Conservation (phyloP, 108 stramenopile genomes). For the Thalassiosira profunda region DNA sequence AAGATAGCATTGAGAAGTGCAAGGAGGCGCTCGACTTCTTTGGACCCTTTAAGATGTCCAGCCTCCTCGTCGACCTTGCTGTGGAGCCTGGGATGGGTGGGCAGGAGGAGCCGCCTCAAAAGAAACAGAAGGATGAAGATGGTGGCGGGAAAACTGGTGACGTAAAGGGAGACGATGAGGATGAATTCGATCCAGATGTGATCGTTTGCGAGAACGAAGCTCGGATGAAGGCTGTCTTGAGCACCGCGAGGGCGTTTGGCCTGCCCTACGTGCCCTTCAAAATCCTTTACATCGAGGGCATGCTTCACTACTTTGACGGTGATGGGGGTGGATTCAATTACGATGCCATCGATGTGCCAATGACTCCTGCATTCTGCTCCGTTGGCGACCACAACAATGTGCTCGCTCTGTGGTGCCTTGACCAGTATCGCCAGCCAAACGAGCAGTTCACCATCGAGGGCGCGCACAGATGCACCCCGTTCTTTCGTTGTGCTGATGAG, state of each 20-base stretch:
- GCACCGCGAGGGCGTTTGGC: not conserved
- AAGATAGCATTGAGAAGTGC: conserved; percentile 1
- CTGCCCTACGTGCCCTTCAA: conserved; percentile 28
- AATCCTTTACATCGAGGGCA: conserved; percentile 19
- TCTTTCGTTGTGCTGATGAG: conserved; percentile 1
- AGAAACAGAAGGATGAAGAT: not conserved
- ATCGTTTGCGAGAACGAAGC: conserved; percentile 31
- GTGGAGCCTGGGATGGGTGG: not conserved
- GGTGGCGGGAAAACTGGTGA: not conserved
- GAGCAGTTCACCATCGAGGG: not conserved
- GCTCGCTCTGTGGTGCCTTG: conserved; percentile 8
- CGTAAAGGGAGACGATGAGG: not conserved
- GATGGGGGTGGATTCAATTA: not conserved
- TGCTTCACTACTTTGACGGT: conserved; percentile 7
- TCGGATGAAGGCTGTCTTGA: conserved; percentile 22
- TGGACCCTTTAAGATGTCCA: conserved; percentile 17
- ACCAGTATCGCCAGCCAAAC: not conserved
- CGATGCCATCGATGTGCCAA: not conserved
- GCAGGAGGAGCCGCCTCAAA: not conserved
- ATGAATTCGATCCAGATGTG: not conserved
- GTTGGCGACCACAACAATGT: conserved; percentile 23
- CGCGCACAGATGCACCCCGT: not conserved
- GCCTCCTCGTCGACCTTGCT: conserved; percentile 13
- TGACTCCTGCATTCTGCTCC: conserved; percentile 15
- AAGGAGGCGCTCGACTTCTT: conserved; percentile 15